Conservation (phyloP, 768 basidiomycete genomes). For the Nidularia pulvinata region DNA sequence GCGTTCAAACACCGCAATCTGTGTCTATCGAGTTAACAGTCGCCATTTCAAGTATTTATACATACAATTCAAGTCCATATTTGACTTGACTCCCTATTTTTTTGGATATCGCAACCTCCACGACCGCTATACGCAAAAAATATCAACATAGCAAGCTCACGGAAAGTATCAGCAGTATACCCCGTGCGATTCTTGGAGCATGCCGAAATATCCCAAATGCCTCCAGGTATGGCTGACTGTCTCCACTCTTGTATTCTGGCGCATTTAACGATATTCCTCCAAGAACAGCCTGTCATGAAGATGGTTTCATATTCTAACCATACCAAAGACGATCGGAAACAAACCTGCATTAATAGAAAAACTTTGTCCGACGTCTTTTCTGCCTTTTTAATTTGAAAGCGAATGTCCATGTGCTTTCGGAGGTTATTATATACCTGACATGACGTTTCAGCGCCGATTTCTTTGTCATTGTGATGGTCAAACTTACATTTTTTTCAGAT, state of each 20-base stretch:
- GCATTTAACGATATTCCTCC: constrained; percentile 69
- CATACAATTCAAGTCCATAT: constrained; percentile 75
- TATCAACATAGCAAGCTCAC: constrained; percentile 3
- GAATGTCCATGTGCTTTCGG: constrained; percentile 72
- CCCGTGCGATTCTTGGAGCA: constrained; percentile 72
- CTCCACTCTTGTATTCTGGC: constrained; percentile 67
- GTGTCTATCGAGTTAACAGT: not conserved
- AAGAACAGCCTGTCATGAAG: constrained; percentile 57
- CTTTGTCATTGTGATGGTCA: not conserved
- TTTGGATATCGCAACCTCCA: constrained; percentile 73
- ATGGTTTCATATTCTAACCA: constrained; percentile 1
- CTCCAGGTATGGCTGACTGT: constrained; percentile 75
- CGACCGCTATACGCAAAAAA: constrained; percentile 51
- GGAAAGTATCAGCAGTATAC: constrained; percentile 28
- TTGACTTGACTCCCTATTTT: constrained; percentile 68
- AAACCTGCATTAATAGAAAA: constrained; percentile 78
- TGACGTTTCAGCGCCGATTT: not conserved
- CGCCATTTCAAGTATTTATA: constrained; percentile 3
- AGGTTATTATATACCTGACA: constrained; percentile 59
- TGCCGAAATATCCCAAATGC: constrained; percentile 73
- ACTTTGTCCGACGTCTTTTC: constrained; percentile 78
- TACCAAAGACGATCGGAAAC: not conserved
- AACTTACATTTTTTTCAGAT: constrained; percentile 71
- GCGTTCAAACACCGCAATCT: constrained; percentile 79
- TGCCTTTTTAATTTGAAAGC: constrained; percentile 71